Evolutionary conservation across 2,329 filamentous ascomycete species (phyloP).

Genomic region (Botrytis squamosa): DNA sequence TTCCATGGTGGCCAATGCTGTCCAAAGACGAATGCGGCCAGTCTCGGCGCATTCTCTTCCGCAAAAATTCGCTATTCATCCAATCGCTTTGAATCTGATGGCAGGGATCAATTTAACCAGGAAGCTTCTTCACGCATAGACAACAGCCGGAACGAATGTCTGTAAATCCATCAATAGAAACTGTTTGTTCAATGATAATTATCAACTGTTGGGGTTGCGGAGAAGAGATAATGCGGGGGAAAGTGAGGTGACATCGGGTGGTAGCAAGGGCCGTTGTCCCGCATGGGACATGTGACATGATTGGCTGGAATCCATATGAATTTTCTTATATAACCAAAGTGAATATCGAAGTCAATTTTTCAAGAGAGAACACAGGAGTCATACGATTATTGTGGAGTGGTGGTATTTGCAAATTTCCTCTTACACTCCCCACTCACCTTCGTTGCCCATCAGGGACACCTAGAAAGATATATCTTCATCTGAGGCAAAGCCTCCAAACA

Average conservation of each 20-base stretch:
- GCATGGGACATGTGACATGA: not conserved
- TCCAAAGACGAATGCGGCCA: not conserved
- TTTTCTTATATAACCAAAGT: not conserved
- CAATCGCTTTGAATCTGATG: not conserved
- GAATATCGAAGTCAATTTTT: not conserved
- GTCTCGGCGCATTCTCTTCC: not conserved
- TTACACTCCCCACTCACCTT: no score
- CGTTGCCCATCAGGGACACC: not conserved
- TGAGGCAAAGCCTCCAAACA: no score
- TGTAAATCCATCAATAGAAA: constrained; percentile 6
- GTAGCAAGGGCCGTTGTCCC: constrained; percentile 2
- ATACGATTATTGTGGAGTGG: not conserved
- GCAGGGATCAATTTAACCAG: not conserved
- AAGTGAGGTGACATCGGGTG: not conserved
- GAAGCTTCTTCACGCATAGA: not conserved
- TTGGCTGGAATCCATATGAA: not conserved
- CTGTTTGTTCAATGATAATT: not conserved
- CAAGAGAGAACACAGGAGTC: no score
- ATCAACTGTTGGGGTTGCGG: not conserved
- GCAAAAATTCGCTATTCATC: not conserved
- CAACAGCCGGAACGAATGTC: not conserved
- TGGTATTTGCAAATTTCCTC: not conserved
- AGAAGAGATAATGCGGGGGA: constrained; percentile 1
- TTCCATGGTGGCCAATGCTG: not conserved
- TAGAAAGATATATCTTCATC: not conserved